Base-by-base conservation (phyloP, 2,329 filamentous ascomycete species). In the Xylaria sp. region DNA sequence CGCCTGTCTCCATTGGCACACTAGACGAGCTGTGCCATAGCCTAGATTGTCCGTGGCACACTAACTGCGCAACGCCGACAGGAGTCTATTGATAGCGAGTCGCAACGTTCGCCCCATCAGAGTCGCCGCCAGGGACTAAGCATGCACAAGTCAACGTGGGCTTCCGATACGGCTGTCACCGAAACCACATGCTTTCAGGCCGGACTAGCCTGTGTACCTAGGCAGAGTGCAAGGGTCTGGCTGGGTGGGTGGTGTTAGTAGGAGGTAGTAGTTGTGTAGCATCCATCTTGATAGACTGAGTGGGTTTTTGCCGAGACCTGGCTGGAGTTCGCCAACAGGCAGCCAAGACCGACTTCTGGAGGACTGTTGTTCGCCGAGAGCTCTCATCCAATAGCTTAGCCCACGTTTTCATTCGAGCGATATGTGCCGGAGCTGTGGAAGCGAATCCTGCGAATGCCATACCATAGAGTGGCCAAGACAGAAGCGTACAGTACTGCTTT, bases 291-390 rank as follows among this genome's bases (percentile, higher is more conserved):
- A 45, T 39, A 39, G 41, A 41, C 18, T 18, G 45, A 58, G 46
- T 56, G 32, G 60, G 55, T 20, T 60, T 48, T 45, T 34, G 55
- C 55, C 56, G 28, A 56, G 65, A 20, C 56, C 34, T 60, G 48
- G 48, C 59, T 60, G 23, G 28, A 30, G 60, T n/a, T 50, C 59
- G 63, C 50, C 30, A 65, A 53, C 28, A 58, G 50, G 59, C 60
- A 59, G 58, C 66, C 62, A 68, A 66, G 58, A 52, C 63, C 7
- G 59, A 28, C 53, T 32, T 63, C 59, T 62, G 53, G 66, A 63
- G 28, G 46, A 39, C 36, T 13, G n/a, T 43, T 39, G 34, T 28
- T n/a, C 36, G 3, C 41, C 45, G 52, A 56, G 58, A 56, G 59
- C 66, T 56, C 46, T 28, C 39, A 63, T 41, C 66, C 66, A 68